Evolutionary conservation across 75 land plant species (phyloP).

Genomic region (Azolla pinnata): DNA sequence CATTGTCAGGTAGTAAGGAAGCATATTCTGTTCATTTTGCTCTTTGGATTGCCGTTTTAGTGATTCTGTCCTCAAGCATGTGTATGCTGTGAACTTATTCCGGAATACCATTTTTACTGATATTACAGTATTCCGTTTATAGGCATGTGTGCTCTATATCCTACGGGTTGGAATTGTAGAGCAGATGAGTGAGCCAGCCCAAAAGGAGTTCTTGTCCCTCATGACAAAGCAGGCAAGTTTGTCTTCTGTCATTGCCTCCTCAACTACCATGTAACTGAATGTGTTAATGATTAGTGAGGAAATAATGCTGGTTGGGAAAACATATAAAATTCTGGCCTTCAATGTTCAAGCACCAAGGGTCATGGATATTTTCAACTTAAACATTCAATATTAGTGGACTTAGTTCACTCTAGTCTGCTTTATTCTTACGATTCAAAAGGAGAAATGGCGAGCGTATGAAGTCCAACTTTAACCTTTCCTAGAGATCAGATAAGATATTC

Average conservation of each 20-base stretch:
- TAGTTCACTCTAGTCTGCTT: too few species aligned
- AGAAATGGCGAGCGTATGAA: too few species aligned
- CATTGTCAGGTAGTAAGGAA: constrained; percentile 93
- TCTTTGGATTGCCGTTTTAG: too few species aligned
- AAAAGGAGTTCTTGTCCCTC: constrained; percentile 62
- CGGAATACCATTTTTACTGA: not conserved
- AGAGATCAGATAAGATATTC: too few species aligned
- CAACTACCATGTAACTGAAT: not conserved
- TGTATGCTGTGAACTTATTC: not conserved
- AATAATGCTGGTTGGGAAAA: not conserved
- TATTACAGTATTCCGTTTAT: not conserved
- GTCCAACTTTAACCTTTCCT: too few species aligned
- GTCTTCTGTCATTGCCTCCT: not conserved
- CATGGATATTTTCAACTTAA: not conserved
- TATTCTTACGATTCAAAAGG: too few species aligned
- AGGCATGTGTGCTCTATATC: constrained; percentile 97
- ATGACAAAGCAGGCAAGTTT: constrained; percentile 70
- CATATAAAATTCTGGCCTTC: not conserved
- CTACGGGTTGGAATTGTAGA: constrained; percentile 92
- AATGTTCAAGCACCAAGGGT: not conserved
- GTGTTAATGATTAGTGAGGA: not conserved
- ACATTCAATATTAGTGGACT: too few species aligned
- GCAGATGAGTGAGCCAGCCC: constrained; percentile 93
- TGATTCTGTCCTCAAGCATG: not conserved
- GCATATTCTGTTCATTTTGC: not conserved